Evolutionary conservation across 164 flowering plant genomes (phyloP).

Genomic region (Vitis rotundifolia): DNA sequence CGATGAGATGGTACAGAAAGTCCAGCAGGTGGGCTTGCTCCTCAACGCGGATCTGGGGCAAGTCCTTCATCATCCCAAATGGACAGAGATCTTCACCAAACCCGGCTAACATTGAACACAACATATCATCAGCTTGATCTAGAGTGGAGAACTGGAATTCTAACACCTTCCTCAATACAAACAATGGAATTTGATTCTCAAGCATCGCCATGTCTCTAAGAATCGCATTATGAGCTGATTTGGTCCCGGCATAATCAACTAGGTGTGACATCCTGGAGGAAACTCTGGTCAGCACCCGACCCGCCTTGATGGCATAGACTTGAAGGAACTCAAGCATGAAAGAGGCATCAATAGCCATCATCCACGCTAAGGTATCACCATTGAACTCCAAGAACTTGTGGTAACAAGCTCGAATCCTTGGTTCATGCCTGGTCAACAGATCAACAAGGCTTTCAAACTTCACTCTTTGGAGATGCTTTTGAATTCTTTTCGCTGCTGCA

Average conservation of each 20-base stretch:
- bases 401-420: slow-evolving; percentile 33
- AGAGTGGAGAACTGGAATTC: slow-evolving; percentile 27
- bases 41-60: slow-evolving; percentile 9
- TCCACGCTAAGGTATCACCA: slow-evolving; percentile 26
- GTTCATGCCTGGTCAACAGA: slow-evolving; percentile 22
- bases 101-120: slow-evolving; percentile 35
- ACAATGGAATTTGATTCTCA: slow-evolving; percentile 63
- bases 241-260: slow-evolving; percentile 29
- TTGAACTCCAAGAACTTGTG: slow-evolving; percentile 18
- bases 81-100: slow-evolving; percentile 43
- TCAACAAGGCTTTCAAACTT: slow-evolving; percentile 36
- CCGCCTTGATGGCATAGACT: slow-evolving; percentile 25
- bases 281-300: slow-evolving; percentile 12
- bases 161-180: slow-evolving; percentile 30
- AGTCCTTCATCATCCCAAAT: slow-evolving; percentile 27
- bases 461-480: slow-evolving; percentile 16
- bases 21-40: slow-evolving; percentile 39
- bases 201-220: slow-evolving; percentile 49
- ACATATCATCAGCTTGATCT: slow-evolving; percentile 28
- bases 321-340: slow-evolving; percentile 49
- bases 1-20: slow-evolving; percentile 35
- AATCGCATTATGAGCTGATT: slow-evolving; percentile 38
- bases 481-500: slow-evolving; percentile 37
- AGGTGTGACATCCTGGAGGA: slow-evolving; percentile 40
- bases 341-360: slow-evolving; percentile 57